A percentile compares a stretch with the other conserved stretches of the same genome.
These are phyloP conservation scores for Colletotrichum spaethianum DNA, from an alignment of 2,329 filamentous ascomycete species.

Conservation along the genomic window DNA sequence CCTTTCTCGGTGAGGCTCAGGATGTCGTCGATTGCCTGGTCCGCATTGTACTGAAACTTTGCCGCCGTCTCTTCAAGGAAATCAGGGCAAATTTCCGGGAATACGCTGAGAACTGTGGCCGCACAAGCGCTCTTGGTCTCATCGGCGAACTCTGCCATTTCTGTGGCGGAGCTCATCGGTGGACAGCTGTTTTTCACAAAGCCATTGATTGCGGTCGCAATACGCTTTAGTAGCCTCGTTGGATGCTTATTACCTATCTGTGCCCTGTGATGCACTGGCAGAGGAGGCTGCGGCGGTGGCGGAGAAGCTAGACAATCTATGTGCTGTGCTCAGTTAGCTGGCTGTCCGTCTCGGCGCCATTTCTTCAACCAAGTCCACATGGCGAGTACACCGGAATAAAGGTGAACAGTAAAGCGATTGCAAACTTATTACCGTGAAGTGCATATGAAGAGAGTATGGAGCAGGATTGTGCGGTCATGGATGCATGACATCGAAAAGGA, in stretches of 20 bases:
- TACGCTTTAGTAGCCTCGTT: background rate
- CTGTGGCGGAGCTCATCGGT: background rate
- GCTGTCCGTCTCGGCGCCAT: background rate
- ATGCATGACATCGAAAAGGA: background rate
- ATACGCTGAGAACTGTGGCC: constrained; percentile 51
- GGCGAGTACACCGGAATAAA: background rate
- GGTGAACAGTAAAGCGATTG: background rate
- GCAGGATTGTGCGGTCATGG: background rate
- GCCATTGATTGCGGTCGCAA: background rate
- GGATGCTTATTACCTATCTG: background rate
- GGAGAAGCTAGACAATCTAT: background rate
- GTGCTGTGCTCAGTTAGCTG: background rate
- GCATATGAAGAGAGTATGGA: background rate
- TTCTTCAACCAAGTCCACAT: constrained; percentile 11
- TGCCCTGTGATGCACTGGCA: background rate
- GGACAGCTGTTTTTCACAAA: background rate
- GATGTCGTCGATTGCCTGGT: constrained; percentile 54
- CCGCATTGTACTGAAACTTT: constrained; percentile 47
- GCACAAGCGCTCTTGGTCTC: constrained; percentile 45
- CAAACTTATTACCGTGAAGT: background rate
- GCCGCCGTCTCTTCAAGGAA: constrained; percentile 51
- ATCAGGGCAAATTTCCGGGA: constrained; percentile 61
- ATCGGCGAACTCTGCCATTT: constrained; percentile 28
- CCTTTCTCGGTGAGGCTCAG: constrained; percentile 58
- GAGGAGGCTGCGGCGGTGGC: background rate